Base-by-base conservation (phyloP, 2,329 filamentous ascomycete genomes). In the Trichoderma sp. region DNA sequence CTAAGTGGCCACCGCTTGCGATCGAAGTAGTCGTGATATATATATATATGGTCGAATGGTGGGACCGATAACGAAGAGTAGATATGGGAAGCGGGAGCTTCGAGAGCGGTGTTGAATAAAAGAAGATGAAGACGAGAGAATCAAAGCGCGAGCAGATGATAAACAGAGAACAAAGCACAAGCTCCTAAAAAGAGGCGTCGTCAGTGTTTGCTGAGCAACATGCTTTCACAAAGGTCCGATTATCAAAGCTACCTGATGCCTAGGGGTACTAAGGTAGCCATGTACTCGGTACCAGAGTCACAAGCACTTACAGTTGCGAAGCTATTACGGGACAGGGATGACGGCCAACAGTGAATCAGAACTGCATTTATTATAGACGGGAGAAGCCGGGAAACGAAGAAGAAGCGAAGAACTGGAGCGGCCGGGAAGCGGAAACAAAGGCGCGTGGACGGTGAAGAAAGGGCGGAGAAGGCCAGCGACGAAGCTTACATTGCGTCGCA, bases 401-500 rank as follows among this genome's bases (percentile, higher is more conserved):
- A 39, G n/a, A 22, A 19, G 3, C 59, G 45, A 50, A 29, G 45
- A 54, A 39, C 17, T 10, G 22, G 22, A 54, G 50, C 27, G 35
- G 39, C 63, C 29, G 35, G 10, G 22, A 45, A n/a, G 34, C 52
- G 34, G 53, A 27, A 48, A 45, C 29, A 32, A 34, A 39, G 37
- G 53, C 50, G 66, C 59, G 52, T 35, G 60, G 58, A 57, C 42
- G 58, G 50, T 57, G 34, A 63, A 39, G 27, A 53, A 53, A 19
- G 59, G 59, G 22, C 52, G 35, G 54, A 37, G 59, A 57, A 32
- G 39, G 53, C 19, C n/a, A 35, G 25, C 63, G 15, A 39, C 50
- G 61, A 54, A 58, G 52, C 67, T 69, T 69, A 69, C 67, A 69
- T 69, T 67, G 67, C 67, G 67, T 60, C 67, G 67, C 63, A 67